Conservation (phyloP, 371 early-diverging fungal genomes). For the Rhizomucor pusillus region DNA sequence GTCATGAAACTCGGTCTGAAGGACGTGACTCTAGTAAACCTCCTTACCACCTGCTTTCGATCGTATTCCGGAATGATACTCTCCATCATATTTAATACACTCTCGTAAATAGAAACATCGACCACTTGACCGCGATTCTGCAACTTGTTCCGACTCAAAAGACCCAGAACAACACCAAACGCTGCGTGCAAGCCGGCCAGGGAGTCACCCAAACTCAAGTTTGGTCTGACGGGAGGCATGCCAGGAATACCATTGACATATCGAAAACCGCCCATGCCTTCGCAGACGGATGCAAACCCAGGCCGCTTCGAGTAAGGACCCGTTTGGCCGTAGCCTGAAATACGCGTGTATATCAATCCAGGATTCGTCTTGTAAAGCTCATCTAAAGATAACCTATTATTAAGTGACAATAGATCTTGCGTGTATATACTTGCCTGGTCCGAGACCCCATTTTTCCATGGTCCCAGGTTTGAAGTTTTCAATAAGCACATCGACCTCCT, state of each 20-base stretch:
- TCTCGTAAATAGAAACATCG: constrained; percentile 58
- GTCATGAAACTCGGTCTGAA: neutral
- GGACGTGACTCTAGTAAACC: neutral
- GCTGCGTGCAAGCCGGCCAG: constrained; percentile 57
- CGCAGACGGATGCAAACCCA: constrained; percentile 59
- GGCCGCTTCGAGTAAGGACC: constrained; percentile 54
- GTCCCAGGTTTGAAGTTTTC: constrained; percentile 61
- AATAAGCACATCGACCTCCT: constrained; percentile 50
- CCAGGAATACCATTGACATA: constrained; percentile 51
- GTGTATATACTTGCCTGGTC: constrained; percentile 36
- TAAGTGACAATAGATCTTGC: neutral
- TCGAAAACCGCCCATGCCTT: constrained; percentile 57
- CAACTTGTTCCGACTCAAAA: constrained; percentile 41
- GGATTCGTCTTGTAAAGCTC: constrained; percentile 43
- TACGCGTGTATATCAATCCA: constrained; percentile 48
- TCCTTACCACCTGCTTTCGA: constrained; percentile 35
- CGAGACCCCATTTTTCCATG: constrained; percentile 64
- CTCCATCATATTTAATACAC: constrained; percentile 59
- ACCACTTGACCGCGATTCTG: constrained; percentile 50
- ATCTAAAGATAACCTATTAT: constrained; percentile 16
- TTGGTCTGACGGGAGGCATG: constrained; percentile 52
- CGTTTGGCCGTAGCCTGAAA: constrained; percentile 56
- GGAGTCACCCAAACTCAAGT: constrained; percentile 56
- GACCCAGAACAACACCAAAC: constrained; percentile 41
- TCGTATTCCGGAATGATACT: constrained; percentile 55